Evolutionary conservation across 129 eudicot genomes (phyloP).

Genomic region (Daucus carota): DH1_v3.0 NC_030387.2:40879001-40879500

Average conservation of each 20-base stretch:
- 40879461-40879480: constrained; percentile 74
- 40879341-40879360: neutral
- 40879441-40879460: constrained; percentile 82
- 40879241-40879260: neutral
- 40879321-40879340: neutral
- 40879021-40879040: constrained; percentile 64
- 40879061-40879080: constrained; percentile 69
- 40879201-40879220: too few species aligned
- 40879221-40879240: neutral
- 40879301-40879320: neutral
- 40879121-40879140: too few species aligned
- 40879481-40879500: constrained; percentile 74
- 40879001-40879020: constrained; percentile 93
- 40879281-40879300: neutral
- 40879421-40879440: constrained; percentile 77
- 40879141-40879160: too few species aligned
- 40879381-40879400: neutral
- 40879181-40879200: too few species aligned
- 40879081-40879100: neutral
- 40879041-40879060: constrained; percentile 81
- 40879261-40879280: neutral
- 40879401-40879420: constrained; percentile 84
- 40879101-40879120: too few species aligned
- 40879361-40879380: neutral
- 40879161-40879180: too few species aligned